Evolutionary conservation across 441 rosid genomes (phyloP).

Genomic region (Sinapis alba): DNA sequence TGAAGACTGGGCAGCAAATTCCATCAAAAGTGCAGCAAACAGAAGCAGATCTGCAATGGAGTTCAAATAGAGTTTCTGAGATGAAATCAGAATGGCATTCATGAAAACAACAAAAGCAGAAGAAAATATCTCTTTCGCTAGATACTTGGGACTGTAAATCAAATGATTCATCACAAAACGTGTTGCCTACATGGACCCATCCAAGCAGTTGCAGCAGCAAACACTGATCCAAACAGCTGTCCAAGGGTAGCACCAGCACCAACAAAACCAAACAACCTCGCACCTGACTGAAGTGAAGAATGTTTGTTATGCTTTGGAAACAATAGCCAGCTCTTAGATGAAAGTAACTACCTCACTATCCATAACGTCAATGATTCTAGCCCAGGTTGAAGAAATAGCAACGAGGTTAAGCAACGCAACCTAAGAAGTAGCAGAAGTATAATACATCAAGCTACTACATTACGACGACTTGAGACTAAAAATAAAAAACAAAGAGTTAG

Average conservation of each 20-base stretch:
- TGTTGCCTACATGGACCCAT: constrained; percentile 79
- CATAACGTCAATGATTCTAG: constrained; percentile 92
- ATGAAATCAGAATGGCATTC: constrained; percentile 17
- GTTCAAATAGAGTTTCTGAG: not conserved
- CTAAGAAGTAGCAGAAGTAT: constrained; percentile 40
- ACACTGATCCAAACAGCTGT: constrained; percentile 91
- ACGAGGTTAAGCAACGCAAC: constrained; percentile 90
- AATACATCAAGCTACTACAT: constrained; percentile 16
- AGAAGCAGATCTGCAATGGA: constrained; percentile 69
- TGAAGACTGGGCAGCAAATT: constrained; percentile 84
- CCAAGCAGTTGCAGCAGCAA: constrained; percentile 88
- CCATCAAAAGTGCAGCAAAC: constrained; percentile 87
- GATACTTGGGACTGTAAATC: constrained; percentile 6
- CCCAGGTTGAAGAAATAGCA: constrained; percentile 96
- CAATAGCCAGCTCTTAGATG: constrained; percentile 12
- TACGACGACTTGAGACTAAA: not conserved
- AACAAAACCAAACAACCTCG: constrained; percentile 92
- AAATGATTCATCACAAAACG: constrained; percentile 4
- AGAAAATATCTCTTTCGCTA: constrained; percentile 2
- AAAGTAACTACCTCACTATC: constrained; percentile 72
- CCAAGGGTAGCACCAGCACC: constrained; percentile 99
- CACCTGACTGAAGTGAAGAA: constrained; percentile 80
- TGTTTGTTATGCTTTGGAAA: constrained; percentile 34
- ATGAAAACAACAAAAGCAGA: constrained; percentile 11
- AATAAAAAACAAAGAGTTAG: constrained; percentile 10